Conservation (phyloP, 345 rosid species). For the Arabis alpina region DNA sequence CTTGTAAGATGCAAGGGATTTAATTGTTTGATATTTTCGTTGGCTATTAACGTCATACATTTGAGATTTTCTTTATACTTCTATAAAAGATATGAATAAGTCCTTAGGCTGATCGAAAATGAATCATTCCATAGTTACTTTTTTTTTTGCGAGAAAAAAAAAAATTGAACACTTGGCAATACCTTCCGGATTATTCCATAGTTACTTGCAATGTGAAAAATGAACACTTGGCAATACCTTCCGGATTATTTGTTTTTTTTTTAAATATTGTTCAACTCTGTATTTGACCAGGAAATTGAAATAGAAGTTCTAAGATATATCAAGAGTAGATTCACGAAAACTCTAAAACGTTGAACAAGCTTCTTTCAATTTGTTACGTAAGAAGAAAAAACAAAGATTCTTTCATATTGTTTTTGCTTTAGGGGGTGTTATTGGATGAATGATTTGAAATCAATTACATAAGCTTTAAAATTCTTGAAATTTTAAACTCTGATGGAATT, state of each 20-base stretch:
- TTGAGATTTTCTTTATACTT: neutral
- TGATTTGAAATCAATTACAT: too few relatives aligned
- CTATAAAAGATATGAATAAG: neutral
- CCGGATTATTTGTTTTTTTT: neutral
- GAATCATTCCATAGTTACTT: neutral
- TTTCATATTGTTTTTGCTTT: neutral
- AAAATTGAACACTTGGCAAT: neutral
- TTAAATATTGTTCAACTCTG: conserved; percentile 1
- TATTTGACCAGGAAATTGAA: conserved; percentile 19
- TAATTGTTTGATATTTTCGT: too few relatives aligned
- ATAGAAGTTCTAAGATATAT: neutral
- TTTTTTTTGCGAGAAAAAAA: too few relatives aligned
- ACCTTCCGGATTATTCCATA: too few relatives aligned
- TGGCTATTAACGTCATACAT: neutral
- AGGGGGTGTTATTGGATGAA: too few relatives aligned
- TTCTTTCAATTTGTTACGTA: neutral
- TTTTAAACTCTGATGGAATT: too few relatives aligned
- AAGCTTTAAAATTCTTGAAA: too few relatives aligned
- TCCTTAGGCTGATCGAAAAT: neutral
- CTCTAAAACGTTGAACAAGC: neutral
- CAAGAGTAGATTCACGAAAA: conserved; percentile 22
- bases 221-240: conserved; percentile 19
- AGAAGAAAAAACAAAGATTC: neutral
- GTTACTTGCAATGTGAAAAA: neutral
- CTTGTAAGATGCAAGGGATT: too few relatives aligned